These are phyloP conservation scores for Rhynchosporium agropyri DNA, from an alignment of 2,329 filamentous ascomycete species.

Conservation along the genomic window DNA sequence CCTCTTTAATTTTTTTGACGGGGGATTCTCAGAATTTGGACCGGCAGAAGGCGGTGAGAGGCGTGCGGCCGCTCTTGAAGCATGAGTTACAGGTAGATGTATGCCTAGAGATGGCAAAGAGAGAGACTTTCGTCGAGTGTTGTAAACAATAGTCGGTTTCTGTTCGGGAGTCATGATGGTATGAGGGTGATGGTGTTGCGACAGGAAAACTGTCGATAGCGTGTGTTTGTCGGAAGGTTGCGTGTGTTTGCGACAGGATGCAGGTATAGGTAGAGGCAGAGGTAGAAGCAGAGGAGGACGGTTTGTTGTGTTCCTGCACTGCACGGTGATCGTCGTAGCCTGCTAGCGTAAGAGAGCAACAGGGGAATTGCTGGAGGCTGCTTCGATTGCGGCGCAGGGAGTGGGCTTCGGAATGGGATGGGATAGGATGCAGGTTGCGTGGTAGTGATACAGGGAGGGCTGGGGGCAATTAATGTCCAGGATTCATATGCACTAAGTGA, in stretches of 20 bases:
- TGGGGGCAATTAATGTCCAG: conserved; percentile 18
- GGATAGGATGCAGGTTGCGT: conserved; percentile 36
- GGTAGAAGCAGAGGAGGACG: conserved; percentile 1
- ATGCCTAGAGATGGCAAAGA: conserved; percentile 93
- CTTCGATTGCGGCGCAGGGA: conserved; percentile 33
- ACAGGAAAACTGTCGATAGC: conserved; percentile 31
- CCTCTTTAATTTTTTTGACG: conserved; percentile 75
- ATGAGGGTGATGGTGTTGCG: conserved; percentile 27
- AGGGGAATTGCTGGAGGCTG: conserved; percentile 30
- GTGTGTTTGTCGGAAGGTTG: conserved; percentile 16
- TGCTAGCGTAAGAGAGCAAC: conserved; percentile 28
- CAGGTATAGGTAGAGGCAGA: not conserved
- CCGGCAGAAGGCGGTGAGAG: conserved; percentile 43
- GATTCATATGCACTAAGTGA: conserved; percentile 8
- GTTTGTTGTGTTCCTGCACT: conserved; percentile 40
- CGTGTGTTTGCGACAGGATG: conserved; percentile 18
- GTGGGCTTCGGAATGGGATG: conserved; percentile 35
- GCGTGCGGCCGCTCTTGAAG: conserved; percentile 55
- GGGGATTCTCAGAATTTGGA: conserved; percentile 45
- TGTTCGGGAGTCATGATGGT: conserved; percentile 25
- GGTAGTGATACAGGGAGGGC: conserved; percentile 30
- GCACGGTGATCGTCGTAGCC: conserved; percentile 33
- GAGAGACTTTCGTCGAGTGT: conserved; percentile 93
- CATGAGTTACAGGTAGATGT: conserved; percentile 72
- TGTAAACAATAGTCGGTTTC: conserved; percentile 76